Percentiles rank a stretch among this genome's conserved stretches.
phyloP scores from a whole-genome alignment of 345 rosid genomes.

The Boechera retrofracta region DNA sequence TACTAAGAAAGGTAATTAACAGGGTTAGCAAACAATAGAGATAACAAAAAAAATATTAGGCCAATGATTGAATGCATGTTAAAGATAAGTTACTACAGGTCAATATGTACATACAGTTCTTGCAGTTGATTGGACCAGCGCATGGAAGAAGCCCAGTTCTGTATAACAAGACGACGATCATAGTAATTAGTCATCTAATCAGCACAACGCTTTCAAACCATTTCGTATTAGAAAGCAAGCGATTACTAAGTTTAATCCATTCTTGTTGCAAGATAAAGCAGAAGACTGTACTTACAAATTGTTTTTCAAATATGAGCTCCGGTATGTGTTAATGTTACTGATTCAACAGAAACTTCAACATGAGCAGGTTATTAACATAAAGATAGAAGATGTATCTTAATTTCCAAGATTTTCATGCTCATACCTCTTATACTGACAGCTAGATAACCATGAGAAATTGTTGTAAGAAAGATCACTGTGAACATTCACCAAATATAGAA shows the following conservation, averaged over 20 bases:
- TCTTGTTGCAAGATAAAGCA: slow-evolving; percentile 11
- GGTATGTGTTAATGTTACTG: slow-evolving; percentile 40
- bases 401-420: background rate
- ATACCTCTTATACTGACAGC: slow-evolving; percentile 10
- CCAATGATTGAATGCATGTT: no score
- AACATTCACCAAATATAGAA: background rate
- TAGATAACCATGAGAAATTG: slow-evolving; percentile 32
- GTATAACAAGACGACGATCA: slow-evolving; percentile 1
- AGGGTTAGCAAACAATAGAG: no score
- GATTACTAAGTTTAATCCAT: background rate
- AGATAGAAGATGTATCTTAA: background rate
- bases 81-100: background rate
- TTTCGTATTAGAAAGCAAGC: background rate
- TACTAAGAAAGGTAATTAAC: background rate
- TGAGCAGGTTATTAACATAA: background rate
- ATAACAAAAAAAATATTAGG: no score
- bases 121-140: slow-evolving; percentile 1
- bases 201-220: no score
- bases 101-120: background rate
- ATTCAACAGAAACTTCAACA: slow-evolving; percentile 18
- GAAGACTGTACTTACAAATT: slow-evolving; percentile 30
- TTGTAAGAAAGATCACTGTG: slow-evolving; percentile 44
- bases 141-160: slow-evolving; percentile 35
- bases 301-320: slow-evolving; percentile 30
- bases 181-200: background rate